Evolutionary conservation across 768 basidiomycete species (phyloP).

Genomic region (Hypholoma fasciculare): DNA sequence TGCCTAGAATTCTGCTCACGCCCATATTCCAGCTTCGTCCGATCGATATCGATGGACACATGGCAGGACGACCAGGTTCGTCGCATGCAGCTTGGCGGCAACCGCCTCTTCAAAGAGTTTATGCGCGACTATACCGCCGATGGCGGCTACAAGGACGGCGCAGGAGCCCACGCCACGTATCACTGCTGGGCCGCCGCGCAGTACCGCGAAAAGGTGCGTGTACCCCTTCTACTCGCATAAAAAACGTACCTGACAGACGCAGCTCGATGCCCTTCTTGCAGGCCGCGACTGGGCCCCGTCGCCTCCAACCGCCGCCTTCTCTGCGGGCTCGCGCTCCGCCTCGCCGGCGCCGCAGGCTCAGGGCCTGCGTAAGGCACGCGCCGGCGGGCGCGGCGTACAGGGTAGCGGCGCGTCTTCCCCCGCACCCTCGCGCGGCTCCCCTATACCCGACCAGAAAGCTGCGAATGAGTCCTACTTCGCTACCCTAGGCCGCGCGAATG

Average conservation of each 20-base stretch:
- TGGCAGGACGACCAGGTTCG: constrained; percentile 89
- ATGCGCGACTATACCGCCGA: constrained; percentile 70
- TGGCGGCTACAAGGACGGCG: constrained; percentile 66
- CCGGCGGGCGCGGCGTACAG: constrained; percentile 54
- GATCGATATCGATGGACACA: constrained; percentile 95
- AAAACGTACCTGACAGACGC: constrained; percentile 7
- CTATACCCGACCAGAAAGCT: constrained; percentile 65
- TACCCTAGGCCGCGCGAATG: constrained; percentile 81
- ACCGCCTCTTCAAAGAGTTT: constrained; percentile 79
- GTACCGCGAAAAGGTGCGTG: constrained; percentile 86
- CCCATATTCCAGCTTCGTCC: constrained; percentile 65
- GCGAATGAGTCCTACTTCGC: constrained; percentile 88
- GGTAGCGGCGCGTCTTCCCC: constrained; percentile 61
- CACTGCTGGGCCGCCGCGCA: constrained; percentile 94
- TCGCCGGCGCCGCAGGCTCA: constrained; percentile 71
- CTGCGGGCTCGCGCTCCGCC: constrained; percentile 37
- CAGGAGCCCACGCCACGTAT: constrained; percentile 75
- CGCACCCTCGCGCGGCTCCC: constrained; percentile 46
- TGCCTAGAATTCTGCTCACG: constrained; percentile 11
- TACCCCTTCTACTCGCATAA: constrained; percentile 10
- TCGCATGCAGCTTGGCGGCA: constrained; percentile 94
- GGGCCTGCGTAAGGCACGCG: constrained; percentile 85
- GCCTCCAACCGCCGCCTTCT: constrained; percentile 54
- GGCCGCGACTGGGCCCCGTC: constrained; percentile 82
- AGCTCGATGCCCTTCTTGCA: constrained; percentile 80